These are phyloP conservation scores for Bimuria novae-zelandiae DNA, from an alignment of 2,329 filamentous ascomycete species.

Conservation along the genomic window DNA sequence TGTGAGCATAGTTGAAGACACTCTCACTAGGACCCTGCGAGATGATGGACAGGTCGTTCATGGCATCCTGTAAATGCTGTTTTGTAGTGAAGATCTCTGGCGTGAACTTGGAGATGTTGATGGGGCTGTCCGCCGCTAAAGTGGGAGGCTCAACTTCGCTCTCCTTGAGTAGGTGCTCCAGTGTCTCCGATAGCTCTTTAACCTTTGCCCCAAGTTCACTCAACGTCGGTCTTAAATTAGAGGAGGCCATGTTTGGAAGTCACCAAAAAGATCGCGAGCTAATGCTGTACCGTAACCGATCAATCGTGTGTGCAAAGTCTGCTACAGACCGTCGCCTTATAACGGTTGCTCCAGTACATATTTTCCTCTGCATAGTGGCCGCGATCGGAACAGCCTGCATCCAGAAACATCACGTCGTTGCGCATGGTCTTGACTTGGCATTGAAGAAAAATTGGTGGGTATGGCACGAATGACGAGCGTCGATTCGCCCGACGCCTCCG, in stretches of 20 bases:
- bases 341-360: not conserved
- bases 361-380: not conserved
- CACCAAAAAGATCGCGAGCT: not conserved
- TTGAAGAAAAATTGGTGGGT: not conserved
- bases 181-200: constrained; percentile 49
- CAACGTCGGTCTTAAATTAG: constrained; percentile 37
- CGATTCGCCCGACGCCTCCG: not conserved
- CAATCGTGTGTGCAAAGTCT: no score
- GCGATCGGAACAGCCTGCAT: not conserved
- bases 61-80: constrained; percentile 51
- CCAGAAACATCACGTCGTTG: constrained; percentile 5
- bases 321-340: not conserved
- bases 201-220: constrained; percentile 53
- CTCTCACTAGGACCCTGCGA: constrained; percentile 57
- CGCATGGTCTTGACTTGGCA: constrained; percentile 3
- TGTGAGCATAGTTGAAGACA: constrained; percentile 48
- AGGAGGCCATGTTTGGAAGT: not conserved
- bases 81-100: constrained; percentile 51
- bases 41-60: constrained; percentile 55
- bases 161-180: constrained; percentile 49
- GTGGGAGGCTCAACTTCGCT: constrained; percentile 51
- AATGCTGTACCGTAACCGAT: no score
- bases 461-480: not conserved
- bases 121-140: constrained; percentile 51
- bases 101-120: constrained; percentile 48